Base-by-base conservation (phyloP, 345 rosid species). In the Hibiscus tridactylites region DNA sequence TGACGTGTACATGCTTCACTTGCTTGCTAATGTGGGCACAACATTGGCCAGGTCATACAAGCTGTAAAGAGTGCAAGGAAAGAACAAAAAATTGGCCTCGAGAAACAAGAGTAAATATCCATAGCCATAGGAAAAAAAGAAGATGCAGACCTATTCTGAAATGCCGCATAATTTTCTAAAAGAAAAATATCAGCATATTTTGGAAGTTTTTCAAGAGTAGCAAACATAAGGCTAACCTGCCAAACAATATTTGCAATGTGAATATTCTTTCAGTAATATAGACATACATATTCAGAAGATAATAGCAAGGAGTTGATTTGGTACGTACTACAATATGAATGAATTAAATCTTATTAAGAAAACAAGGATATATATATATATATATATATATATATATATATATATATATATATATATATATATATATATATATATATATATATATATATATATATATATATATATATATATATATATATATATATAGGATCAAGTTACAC, bases 1-100 rank as follows among this genome's bases (percentile, higher is more conserved):
- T 88, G 95, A 58, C 93, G 94, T 7, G 96, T 89, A 77, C 99
- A 95, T 68, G 99, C 98, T 84, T 90, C 99, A 78, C 97, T 92
- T 56, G 99, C 99, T 84, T 90, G 98, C 99, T 79, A 95, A 86
- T 16, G 90, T 92, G 21, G 98, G 94, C 65, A 96, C 97, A 47
- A 92, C 91, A 81, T 95, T 95, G 59, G 99, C 99, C 62, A 95
- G 86, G 77, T 95, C 98, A 85, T 92, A 95, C 79, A 92, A 81
- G 81, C 99, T 95, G 88, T 83, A 84, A 28, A 10, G 78, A 16
- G 49, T 61, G 46, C 64, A 66, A 33, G 13, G 35, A 68, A 49
- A 35, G 68, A 54, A 44, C 71, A 21, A 47, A 53, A 59, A 37
- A 21, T 3, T 46, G 35, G 9, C 53, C 60, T 44, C 21, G 1